Conservation (phyloP, 345 rosid species). For the Psidium guajava region DNA sequence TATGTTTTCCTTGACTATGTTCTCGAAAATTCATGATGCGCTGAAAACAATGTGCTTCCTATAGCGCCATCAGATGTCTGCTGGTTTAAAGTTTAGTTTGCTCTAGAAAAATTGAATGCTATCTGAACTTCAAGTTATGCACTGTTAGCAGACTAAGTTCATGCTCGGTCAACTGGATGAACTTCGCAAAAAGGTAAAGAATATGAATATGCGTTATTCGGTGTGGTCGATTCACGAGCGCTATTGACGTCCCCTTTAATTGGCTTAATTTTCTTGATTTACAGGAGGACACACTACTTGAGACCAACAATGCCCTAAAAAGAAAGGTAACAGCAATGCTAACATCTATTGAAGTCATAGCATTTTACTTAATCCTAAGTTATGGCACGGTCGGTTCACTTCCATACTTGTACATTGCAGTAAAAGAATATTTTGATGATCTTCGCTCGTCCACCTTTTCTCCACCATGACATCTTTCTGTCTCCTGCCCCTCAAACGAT, state of each 20-base stretch:
- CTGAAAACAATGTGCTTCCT: background rate
- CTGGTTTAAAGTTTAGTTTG: background rate
- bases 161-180: constrained; percentile 25
- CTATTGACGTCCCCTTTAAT: no score
- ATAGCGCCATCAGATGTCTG: background rate
- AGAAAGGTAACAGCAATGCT: background rate
- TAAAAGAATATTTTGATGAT: background rate
- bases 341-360: background rate
- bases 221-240: background rate
- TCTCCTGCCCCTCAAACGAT: background rate
- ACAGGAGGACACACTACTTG: background rate
- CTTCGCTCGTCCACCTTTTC: background rate
- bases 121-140: background rate
- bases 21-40: background rate
- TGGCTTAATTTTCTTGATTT: background rate
- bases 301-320: background rate
- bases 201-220: background rate
- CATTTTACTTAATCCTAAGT: background rate
- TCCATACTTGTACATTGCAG: background rate
- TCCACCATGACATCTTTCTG: background rate
- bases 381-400: background rate
- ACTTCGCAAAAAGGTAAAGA: constrained; percentile 23
- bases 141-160: constrained; percentile 9
- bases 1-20: background rate
- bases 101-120: background rate